These are phyloP conservation scores for Leucosporidium creatinivorum DNA, from an alignment of 768 basidiomycete species.

Conservation along the genomic window DNA sequence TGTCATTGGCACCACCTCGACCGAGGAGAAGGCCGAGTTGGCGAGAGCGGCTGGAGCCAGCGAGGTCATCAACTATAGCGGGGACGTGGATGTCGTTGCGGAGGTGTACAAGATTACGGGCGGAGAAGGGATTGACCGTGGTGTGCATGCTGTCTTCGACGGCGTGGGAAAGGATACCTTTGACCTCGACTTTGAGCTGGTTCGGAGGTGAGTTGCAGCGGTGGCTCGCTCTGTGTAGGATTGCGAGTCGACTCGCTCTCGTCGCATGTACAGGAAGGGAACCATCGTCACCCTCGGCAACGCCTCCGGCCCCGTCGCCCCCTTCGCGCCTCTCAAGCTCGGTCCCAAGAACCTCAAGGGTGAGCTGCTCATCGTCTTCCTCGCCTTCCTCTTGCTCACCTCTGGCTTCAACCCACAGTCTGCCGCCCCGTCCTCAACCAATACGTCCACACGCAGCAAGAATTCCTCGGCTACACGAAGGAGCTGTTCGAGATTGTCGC, in stretches of 20 bases:
- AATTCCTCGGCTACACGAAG: constrained; percentile 58
- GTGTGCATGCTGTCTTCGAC: constrained; percentile 75
- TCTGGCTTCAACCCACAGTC: constrained; percentile 16
- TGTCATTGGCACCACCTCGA: constrained; percentile 89
- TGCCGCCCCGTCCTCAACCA: constrained; percentile 54
- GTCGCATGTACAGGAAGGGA: constrained; percentile 64
- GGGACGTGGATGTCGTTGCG: constrained; percentile 58
- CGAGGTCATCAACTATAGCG: constrained; percentile 73
- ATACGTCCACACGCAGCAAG: constrained; percentile 65
- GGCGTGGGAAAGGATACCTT: constrained; percentile 96
- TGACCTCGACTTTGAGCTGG: constrained; percentile 41
- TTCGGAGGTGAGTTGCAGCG: constrained; percentile 20
- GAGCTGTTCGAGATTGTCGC: constrained; percentile 59
- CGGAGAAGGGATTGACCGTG: constrained; percentile 39
- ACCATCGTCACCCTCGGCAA: constrained; percentile 87
- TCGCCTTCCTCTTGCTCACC: neutral
- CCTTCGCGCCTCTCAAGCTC: constrained; percentile 66
- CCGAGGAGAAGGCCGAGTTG: constrained; percentile 68
- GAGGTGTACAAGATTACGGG: constrained; percentile 40
- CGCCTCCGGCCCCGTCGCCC: constrained; percentile 73
- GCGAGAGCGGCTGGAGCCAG: constrained; percentile 74
- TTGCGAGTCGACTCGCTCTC: constrained; percentile 49
- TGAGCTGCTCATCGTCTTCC: constrained; percentile 5
- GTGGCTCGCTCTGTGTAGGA: neutral
- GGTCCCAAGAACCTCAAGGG: constrained; percentile 69